Percentiles rank a stretch among this genome's conserved stretches.
phyloP scores from a whole-genome alignment of 352 stramenopile species.

The Globisporangium uncinulatum region DNA sequence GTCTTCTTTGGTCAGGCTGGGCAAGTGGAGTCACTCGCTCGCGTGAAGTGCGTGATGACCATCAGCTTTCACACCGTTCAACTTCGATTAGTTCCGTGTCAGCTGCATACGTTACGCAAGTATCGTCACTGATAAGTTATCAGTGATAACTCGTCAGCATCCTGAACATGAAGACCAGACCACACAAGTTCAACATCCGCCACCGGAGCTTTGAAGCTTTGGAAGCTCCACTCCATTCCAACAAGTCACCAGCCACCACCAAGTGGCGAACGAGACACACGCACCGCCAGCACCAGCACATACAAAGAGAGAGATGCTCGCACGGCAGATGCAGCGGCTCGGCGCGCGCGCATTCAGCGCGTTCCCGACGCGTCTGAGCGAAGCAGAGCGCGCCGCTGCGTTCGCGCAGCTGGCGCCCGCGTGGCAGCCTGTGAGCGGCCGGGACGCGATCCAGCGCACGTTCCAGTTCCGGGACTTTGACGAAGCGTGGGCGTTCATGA shows the following conservation, averaged over 20 bases:
- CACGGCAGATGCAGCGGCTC: conserved; percentile 11
- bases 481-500: conserved; percentile 81
- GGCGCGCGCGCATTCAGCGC: conserved; percentile 12
- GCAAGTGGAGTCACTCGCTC: no score
- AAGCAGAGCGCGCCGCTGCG: conserved; percentile 31
- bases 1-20: no score
- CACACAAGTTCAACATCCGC: not conserved
- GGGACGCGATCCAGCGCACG: conserved; percentile 77
- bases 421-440: conserved; percentile 44
- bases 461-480: conserved; percentile 87
- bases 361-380: conserved; percentile 39
- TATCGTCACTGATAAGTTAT: not conserved
- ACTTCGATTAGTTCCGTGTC: not conserved
- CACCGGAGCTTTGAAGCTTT: no score
- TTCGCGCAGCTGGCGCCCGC: conserved; percentile 40
- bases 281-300: no score
- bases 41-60: no score
- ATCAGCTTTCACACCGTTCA: not conserved
- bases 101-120: not conserved
- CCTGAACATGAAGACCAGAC: conserved; percentile 5
- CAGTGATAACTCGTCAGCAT: conserved; percentile 2
- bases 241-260: no score
- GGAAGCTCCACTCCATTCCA: no score
- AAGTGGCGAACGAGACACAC: no score
- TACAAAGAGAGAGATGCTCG: conserved; percentile 3